A percentile compares a stretch with the other conserved stretches of the same genome.
phyloP scores from a whole-genome alignment of 2,329 filamentous ascomycete genomes.

The Geoglossum cookeanum region DNA sequence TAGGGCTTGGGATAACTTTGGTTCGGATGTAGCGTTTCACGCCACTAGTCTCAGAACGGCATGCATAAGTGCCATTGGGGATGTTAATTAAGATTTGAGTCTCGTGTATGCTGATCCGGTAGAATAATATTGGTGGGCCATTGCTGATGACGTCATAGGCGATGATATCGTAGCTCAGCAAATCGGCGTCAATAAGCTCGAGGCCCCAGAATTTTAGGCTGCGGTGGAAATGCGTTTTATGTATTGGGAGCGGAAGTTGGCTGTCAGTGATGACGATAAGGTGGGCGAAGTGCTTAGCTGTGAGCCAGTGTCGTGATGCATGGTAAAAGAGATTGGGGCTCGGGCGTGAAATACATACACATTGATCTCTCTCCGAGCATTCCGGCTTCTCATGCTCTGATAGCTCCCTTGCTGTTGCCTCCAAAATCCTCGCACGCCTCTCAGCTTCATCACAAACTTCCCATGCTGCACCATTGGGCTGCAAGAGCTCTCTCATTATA shows the following conservation, averaged over 20 bases:
- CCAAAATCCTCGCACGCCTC: slow-evolving; percentile 78
- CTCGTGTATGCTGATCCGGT: slow-evolving; percentile 92
- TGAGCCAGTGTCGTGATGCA: not conserved
- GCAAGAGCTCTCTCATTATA: slow-evolving; percentile 87
- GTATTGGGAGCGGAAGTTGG: slow-evolving; percentile 60
- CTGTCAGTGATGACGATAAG: slow-evolving; percentile 84
- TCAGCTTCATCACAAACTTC: slow-evolving; percentile 68
- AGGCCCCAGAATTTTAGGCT: slow-evolving; percentile 94
- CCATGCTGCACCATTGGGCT: slow-evolving; percentile 82
- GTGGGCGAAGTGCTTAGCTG: slow-evolving; percentile 59
- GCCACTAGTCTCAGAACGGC: slow-evolving; percentile 55
- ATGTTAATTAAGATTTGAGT: slow-evolving; percentile 82
- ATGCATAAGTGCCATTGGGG: slow-evolving; percentile 55
- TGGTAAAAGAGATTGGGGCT: not conserved
- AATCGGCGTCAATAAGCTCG: slow-evolving; percentile 70
- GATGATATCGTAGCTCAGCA: slow-evolving; percentile 54
- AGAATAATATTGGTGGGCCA: slow-evolving; percentile 64
- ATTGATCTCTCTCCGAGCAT: slow-evolving; percentile 38
- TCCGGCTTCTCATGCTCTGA: slow-evolving; percentile 51
- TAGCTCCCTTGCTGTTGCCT: slow-evolving; percentile 66
- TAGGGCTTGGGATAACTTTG: slow-evolving; percentile 57
- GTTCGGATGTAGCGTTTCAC: slow-evolving; percentile 70
- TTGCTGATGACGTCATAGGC: slow-evolving; percentile 78
- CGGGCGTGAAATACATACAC: slow-evolving; percentile 31
- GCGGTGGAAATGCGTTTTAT: no score